Percentiles rank a stretch among this genome's conserved stretches.
Conservation (phyloP, 805 yeast species). For the Myxozyma sirexii region DNA sequence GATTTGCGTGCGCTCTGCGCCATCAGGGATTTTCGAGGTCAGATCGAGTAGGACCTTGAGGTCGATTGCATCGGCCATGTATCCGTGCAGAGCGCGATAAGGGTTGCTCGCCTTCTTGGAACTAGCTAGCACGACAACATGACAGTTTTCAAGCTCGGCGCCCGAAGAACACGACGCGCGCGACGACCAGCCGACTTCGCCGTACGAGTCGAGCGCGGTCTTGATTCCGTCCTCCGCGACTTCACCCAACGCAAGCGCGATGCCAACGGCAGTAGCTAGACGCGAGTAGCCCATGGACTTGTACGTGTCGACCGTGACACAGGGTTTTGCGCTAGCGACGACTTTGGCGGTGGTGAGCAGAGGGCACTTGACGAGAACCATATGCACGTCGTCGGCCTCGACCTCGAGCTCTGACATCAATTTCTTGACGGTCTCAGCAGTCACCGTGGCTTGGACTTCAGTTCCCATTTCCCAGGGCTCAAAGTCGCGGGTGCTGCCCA, state of each 20-base stretch:
- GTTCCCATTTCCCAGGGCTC: constrained; percentile 35
- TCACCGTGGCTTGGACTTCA: constrained; percentile 29
- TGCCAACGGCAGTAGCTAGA: constrained; percentile 33
- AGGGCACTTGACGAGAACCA: constrained; percentile 35
- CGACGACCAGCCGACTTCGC: constrained; percentile 32
- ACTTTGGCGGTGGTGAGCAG: constrained; percentile 33
- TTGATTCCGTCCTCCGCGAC: constrained; percentile 21
- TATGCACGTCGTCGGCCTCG: constrained; percentile 30
- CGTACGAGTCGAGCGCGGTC: constrained; percentile 29
- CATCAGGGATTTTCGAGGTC: constrained; percentile 23
- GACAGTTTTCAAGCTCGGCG: constrained; percentile 33
- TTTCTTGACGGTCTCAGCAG: constrained; percentile 23
- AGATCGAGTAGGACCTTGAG: constrained; percentile 24
- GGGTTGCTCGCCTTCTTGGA: constrained; percentile 32
- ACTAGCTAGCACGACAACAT: constrained; percentile 27
- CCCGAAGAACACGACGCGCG: constrained; percentile 35
- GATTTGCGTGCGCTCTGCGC: constrained; percentile 31
- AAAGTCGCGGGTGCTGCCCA: constrained; percentile 33
- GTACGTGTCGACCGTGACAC: constrained; percentile 33
- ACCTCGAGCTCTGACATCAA: constrained; percentile 30
- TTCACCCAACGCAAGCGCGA: constrained; percentile 32
- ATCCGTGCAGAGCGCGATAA: constrained; percentile 33
- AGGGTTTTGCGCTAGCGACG: constrained; percentile 30
- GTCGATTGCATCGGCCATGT: constrained; percentile 34
- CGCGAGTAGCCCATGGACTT: constrained; percentile 36